Conservation (phyloP, 495 filamentous ascomycete genomes). For the Penicillium herquei region DNA sequence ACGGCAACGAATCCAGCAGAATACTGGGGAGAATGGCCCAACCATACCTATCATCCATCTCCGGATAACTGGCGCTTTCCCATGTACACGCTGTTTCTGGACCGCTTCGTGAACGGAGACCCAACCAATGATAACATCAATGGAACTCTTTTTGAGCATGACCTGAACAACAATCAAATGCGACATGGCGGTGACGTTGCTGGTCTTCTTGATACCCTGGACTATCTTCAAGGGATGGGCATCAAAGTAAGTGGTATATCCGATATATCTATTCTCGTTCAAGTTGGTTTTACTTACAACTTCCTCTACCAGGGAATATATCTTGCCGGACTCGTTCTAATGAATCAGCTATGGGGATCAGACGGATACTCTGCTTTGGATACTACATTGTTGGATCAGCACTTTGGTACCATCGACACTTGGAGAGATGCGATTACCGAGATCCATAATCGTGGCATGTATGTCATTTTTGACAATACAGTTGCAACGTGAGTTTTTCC, state of each 20-base stretch:
- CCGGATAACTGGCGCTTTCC: constrained; percentile 71
- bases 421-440: constrained; percentile 66
- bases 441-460: constrained; percentile 66
- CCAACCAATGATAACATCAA: constrained; percentile 71
- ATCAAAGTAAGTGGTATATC: constrained; percentile 52
- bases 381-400: constrained; percentile 67
- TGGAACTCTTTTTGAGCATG: constrained; percentile 67
- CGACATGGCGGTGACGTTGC: constrained; percentile 71
- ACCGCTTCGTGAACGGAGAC: constrained; percentile 71
- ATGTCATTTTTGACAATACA: constrained; percentile 71
- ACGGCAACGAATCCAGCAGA: constrained; percentile 57
- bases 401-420: constrained; percentile 60
- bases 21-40: constrained; percentile 60
- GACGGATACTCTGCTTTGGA: constrained; percentile 70
- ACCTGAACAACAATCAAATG: constrained; percentile 65
- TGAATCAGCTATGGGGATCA: constrained; percentile 70
- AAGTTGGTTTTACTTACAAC: not conserved
- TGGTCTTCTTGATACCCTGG: constrained; percentile 63
- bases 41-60: constrained; percentile 55
- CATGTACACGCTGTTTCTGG: constrained; percentile 68
- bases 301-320: constrained; percentile 55
- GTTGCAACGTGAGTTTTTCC: constrained; percentile 58
- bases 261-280: not conserved
- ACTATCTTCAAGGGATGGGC: constrained; percentile 75
- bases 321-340: constrained; percentile 64